Percentiles rank a stretch among this genome's conserved stretches.
These are phyloP conservation scores for Cyclocybe aegerita DNA, from an alignment of 768 basidiomycete species.

Conservation along the genomic window DNA sequence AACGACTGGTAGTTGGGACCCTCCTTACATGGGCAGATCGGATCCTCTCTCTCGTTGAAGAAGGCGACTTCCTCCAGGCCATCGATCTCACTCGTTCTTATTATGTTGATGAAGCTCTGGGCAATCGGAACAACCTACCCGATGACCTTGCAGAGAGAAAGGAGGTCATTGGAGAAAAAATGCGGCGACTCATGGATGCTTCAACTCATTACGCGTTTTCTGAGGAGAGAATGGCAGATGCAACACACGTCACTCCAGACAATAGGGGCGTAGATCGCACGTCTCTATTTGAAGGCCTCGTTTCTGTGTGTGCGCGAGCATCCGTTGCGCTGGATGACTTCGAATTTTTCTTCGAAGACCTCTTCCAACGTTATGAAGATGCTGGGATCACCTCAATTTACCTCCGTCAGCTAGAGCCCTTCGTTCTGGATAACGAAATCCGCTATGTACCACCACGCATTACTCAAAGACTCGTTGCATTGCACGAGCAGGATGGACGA, in stretches of 20 bases:
- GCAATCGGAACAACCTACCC: constrained; percentile 87
- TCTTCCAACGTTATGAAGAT: constrained; percentile 88
- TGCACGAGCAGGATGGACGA: constrained; percentile 70
- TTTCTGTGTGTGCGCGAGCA: constrained; percentile 72
- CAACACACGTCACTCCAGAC: constrained; percentile 77
- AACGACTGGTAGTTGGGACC: constrained; percentile 76
- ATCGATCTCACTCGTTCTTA: constrained; percentile 85
- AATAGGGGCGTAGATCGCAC: constrained; percentile 93
- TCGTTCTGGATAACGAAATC: constrained; percentile 75
- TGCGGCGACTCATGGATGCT: constrained; percentile 82
- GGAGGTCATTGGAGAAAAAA: constrained; percentile 67
- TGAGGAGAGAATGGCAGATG: constrained; percentile 90
- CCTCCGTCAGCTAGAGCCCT: constrained; percentile 76
- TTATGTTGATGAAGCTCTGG: constrained; percentile 76
- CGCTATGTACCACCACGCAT: constrained; percentile 81
- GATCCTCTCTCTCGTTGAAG: constrained; percentile 78
- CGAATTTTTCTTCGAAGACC: constrained; percentile 90
- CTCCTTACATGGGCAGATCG: constrained; percentile 95
- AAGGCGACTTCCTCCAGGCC: constrained; percentile 86
- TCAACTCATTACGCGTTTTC: constrained; percentile 91
- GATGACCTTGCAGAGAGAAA: constrained; percentile 57
- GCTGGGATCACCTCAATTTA: constrained; percentile 84
- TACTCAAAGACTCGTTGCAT: constrained; percentile 77
- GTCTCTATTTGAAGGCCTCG: constrained; percentile 84
- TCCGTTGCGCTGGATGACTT: constrained; percentile 79